phyloP scores from a whole-genome alignment of 176 grass and related monocot species.

The Eleusine indica region DNA sequence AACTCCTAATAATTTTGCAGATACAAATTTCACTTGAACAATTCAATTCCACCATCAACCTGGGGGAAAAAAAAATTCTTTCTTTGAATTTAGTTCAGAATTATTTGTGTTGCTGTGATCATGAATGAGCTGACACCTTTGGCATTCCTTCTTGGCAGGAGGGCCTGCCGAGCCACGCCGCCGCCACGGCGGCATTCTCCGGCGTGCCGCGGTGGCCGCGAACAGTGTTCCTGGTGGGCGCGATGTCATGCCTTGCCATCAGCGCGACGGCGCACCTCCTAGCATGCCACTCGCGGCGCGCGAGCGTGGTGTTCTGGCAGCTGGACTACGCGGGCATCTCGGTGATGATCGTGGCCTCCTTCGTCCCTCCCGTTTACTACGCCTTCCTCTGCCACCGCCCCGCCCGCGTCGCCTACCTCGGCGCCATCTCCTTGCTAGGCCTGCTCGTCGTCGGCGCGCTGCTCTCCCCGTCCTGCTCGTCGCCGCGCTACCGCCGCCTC shows the following conservation, averaged over 20 bases:
- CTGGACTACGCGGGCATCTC: slow-evolving; percentile 97
- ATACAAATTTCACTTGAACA: too few relatives aligned
- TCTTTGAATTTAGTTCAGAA: background rate
- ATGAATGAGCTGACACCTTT: slow-evolving; percentile 21
- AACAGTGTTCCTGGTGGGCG: slow-evolving; percentile 75
- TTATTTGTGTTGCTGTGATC: background rate
- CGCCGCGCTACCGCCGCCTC: slow-evolving; percentile 68
- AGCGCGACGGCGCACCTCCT: slow-evolving; percentile 85
- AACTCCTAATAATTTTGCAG: background rate
- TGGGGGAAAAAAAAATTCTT: background rate
- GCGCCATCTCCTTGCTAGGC: slow-evolving; percentile 69
- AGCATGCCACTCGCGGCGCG: slow-evolving; percentile 79
- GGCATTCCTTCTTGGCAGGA: slow-evolving; percentile 30
- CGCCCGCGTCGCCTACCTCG: slow-evolving; percentile 62
- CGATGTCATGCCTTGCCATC: slow-evolving; percentile 78
- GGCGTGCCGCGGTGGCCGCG: slow-evolving; percentile 75
- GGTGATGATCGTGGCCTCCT: slow-evolving; percentile 92
- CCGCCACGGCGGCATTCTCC: background rate
- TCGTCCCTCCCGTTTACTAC: slow-evolving; percentile 89
- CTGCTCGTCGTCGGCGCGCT: slow-evolving; percentile 57
- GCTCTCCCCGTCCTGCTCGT: slow-evolving; percentile 66
- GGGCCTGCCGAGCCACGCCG: slow-evolving; percentile 23
- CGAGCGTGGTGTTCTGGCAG: slow-evolving; percentile 72
- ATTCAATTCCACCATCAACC: background rate
- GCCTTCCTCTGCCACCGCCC: slow-evolving; percentile 78